phyloP scores from a whole-genome alignment of 1,284 basidiomycete genomes.

The Ustilago nuda region DNA sequence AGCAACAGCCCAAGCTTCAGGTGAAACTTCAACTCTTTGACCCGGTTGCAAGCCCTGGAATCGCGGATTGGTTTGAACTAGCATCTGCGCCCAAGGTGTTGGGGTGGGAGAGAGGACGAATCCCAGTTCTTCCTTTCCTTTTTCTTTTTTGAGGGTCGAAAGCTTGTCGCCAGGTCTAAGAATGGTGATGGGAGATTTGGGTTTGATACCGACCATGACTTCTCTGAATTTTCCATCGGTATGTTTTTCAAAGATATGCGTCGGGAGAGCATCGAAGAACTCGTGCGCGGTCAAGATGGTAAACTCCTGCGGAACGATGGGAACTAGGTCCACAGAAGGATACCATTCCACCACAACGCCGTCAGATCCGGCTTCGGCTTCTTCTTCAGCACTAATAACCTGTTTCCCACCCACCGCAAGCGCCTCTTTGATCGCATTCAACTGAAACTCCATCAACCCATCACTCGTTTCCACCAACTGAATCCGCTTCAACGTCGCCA shows the following conservation, averaged over 20 bases:
- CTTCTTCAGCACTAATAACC: constrained; percentile 44
- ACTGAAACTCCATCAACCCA: constrained; percentile 58
- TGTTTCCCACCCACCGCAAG: constrained; percentile 45
- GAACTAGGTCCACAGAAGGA: constrained; percentile 78
- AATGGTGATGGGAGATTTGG: constrained; percentile 44
- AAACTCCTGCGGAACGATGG: constrained; percentile 73
- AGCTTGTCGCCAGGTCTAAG: constrained; percentile 46
- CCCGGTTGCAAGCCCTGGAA: constrained; percentile 59
- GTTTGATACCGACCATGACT: constrained; percentile 77
- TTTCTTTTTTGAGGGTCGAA: neutral
- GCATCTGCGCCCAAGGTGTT: constrained; percentile 76
- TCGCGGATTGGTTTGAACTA: constrained; percentile 58
- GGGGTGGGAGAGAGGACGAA: constrained; percentile 78
- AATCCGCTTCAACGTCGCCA: constrained; percentile 51
- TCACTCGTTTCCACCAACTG: constrained; percentile 67
- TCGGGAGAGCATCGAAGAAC: constrained; percentile 96
- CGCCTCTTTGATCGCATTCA: constrained; percentile 41
- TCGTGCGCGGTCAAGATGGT: constrained; percentile 94
- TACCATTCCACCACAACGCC: constrained; percentile 77
- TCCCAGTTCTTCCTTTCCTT: constrained; percentile 71
- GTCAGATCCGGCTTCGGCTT: constrained; percentile 19
- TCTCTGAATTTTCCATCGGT: constrained; percentile 82
- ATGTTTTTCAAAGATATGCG: constrained; percentile 81
- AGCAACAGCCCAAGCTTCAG: constrained; percentile 63
- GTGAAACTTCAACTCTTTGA: constrained; percentile 64